phyloP scores from a whole-genome alignment of 352 stramenopile genomes.

The Aphanomyces cochlioides region DNA sequence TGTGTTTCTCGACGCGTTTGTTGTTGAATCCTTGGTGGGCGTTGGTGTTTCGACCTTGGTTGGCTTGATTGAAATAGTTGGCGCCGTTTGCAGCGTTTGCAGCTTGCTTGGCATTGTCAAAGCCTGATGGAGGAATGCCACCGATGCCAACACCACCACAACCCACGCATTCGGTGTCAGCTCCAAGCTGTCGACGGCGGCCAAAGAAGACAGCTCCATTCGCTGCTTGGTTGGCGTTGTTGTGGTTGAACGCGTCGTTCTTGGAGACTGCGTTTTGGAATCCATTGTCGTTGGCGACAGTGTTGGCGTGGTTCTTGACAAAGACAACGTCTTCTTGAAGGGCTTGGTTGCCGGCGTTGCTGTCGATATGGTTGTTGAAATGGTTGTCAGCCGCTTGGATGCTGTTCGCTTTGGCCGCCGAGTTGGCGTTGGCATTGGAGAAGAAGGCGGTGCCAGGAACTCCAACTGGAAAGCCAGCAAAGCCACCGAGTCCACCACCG shows the following conservation, averaged over 20 bases:
- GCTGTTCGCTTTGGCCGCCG: neutral
- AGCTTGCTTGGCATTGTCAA: neutral
- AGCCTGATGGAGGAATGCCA: neutral
- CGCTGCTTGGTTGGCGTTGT: neutral
- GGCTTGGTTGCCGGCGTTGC: slow-evolving; percentile 1
- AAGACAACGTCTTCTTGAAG: neutral
- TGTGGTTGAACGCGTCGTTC: neutral
- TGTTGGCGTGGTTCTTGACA: slow-evolving; percentile 7
- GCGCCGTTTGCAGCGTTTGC: neutral
- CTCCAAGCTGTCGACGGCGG: too few species aligned
- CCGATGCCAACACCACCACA: neutral
- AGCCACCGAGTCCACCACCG: neutral
- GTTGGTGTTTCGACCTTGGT: neutral
- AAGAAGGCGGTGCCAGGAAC: slow-evolving; percentile 2
- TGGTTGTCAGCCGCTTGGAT: neutral
- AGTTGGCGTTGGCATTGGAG: neutral
- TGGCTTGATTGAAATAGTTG: neutral
- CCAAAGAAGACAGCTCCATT: slow-evolving; percentile 11
- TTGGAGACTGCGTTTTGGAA: slow-evolving; percentile 4
- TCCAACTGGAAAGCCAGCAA: neutral
- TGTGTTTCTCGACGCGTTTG: neutral
- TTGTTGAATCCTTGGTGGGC: neutral
- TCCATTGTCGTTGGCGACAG: slow-evolving; percentile 6
- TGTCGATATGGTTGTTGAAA: slow-evolving; percentile 17
- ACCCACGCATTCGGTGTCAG: neutral